Evolutionary conservation across 148 eudicot species (phyloP).

Genomic region (Bassia scoparia): DNA sequence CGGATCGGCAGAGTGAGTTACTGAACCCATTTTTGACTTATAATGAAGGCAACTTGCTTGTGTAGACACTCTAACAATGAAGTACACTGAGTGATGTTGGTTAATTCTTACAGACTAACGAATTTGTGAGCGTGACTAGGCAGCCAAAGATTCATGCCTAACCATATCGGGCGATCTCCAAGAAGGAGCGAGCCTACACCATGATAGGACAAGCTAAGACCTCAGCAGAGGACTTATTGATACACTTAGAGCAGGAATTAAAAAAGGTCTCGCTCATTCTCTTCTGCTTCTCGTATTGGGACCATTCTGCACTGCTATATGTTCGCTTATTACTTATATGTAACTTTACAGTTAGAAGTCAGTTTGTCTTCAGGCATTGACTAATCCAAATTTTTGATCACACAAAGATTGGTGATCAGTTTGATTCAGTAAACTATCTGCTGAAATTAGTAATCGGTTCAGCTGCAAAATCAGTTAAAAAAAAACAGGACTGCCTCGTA

Average conservation of each 20-base stretch:
- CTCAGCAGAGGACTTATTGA: conserved; percentile 78
- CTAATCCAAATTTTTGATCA: too few species aligned
- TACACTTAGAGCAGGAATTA: conserved; percentile 65
- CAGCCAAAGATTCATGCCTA: conserved; percentile 84
- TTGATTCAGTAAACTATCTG: too few species aligned
- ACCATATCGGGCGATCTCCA: conserved; percentile 76
- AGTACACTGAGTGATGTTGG: not conserved
- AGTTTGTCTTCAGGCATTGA: too few species aligned
- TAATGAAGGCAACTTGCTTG: not conserved
- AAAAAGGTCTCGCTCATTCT: conserved; percentile 47
- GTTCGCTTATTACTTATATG: too few species aligned
- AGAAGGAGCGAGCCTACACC: conserved; percentile 85
- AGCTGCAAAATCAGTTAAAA: too few species aligned
- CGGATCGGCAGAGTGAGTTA: conserved; percentile 71
- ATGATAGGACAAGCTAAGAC: conserved; percentile 74
- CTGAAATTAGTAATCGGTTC: too few species aligned
- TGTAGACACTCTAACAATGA: not conserved
- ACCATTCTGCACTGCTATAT: not conserved
- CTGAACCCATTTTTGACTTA: not conserved
- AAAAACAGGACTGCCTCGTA: not conserved
- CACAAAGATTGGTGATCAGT: too few species aligned
- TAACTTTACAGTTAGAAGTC: too few species aligned
- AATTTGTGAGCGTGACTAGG: conserved; percentile 85
- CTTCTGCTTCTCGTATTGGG: not conserved
- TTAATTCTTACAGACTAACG: conserved; percentile 52